Conservation (phyloP, 2,329 filamentous ascomycete genomes). For the Arachnopeziza araneosa region DNA sequence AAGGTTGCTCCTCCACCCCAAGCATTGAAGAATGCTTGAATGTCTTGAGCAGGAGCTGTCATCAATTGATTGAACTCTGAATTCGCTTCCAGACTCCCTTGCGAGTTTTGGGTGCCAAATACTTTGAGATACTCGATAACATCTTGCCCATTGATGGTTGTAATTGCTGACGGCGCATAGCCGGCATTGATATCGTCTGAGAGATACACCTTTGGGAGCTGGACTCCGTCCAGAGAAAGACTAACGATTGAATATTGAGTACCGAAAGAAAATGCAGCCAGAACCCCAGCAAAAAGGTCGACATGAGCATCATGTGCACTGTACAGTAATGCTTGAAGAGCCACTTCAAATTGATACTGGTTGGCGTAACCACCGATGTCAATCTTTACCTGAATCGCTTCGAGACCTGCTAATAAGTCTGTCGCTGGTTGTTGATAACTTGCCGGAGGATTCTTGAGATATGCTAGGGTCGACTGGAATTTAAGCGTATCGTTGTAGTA, state of each 20-base stretch:
- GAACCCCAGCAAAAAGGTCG: slow-evolving; percentile 44
- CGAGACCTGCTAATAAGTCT: slow-evolving; percentile 42
- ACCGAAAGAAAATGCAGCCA: slow-evolving; percentile 44
- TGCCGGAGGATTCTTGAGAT: slow-evolving; percentile 44
- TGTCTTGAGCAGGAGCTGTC: slow-evolving; percentile 19
- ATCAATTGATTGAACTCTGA: slow-evolving; percentile 34
- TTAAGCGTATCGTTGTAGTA: slow-evolving; percentile 40
- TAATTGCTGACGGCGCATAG: slow-evolving; percentile 39
- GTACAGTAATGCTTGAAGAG: slow-evolving; percentile 44
- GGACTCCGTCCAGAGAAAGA: slow-evolving; percentile 49
- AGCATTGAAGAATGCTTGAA: slow-evolving; percentile 30
- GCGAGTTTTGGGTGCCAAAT: slow-evolving; percentile 32
- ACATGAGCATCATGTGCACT: slow-evolving; percentile 60
- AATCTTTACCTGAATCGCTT: slow-evolving; percentile 38
- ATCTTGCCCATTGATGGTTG: slow-evolving; percentile 48
- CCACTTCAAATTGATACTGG: slow-evolving; percentile 51
- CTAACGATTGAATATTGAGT: slow-evolving; percentile 48
- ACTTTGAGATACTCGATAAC: slow-evolving; percentile 42
- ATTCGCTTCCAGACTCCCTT: slow-evolving; percentile 32
- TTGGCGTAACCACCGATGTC: slow-evolving; percentile 38
- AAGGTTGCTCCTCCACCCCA: slow-evolving; percentile 32
- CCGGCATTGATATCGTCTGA: slow-evolving; percentile 16
- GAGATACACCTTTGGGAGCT: slow-evolving; percentile 32
- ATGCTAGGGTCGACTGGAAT: slow-evolving; percentile 24
- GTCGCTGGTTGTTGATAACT: slow-evolving; percentile 42